Percentiles rank a stretch among this genome's conserved stretches.
Conservation (phyloP, 805 yeast genomes). For the Wickerhamiella occidentalis region DNA sequence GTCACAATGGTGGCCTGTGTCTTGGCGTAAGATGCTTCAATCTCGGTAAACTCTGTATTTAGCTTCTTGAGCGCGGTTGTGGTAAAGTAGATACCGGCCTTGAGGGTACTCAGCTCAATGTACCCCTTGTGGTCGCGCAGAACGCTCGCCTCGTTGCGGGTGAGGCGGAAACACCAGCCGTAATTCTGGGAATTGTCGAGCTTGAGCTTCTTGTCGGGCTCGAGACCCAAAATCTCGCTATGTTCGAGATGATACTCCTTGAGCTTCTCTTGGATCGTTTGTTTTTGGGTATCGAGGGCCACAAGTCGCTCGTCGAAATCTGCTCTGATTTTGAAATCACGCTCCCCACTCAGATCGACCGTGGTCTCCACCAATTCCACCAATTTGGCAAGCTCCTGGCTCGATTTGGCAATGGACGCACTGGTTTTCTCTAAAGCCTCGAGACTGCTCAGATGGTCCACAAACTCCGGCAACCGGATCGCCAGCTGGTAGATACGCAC, state of each 20-base stretch:
- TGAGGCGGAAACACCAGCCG: constrained; percentile 91
- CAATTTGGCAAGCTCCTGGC: constrained; percentile 46
- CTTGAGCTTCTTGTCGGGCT: constrained; percentile 77
- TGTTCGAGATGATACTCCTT: constrained; percentile 48
- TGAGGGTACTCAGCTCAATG: constrained; percentile 76
- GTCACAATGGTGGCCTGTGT: constrained; percentile 69
- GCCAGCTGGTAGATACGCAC: constrained; percentile 77
- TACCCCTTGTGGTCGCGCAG: constrained; percentile 52
- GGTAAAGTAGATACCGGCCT: constrained; percentile 91
- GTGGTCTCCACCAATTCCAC: constrained; percentile 88
- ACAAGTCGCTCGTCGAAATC: constrained; percentile 75
- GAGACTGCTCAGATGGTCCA: constrained; percentile 35
- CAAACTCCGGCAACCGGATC: constrained; percentile 54
- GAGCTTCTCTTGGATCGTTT: constrained; percentile 11
- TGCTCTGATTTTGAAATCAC: constrained; percentile 76
- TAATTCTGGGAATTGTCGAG: constrained; percentile 76
- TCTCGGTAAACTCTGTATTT: constrained; percentile 44
- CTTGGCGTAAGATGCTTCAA: constrained; percentile 54
- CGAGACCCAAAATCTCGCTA: constrained; percentile 57
- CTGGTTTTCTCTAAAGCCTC: constrained; percentile 31
- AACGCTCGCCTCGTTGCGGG: constrained; percentile 74
- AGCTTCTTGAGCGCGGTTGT: constrained; percentile 50
- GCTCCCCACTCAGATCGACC: constrained; percentile 68
- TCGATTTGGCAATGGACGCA: constrained; percentile 33
- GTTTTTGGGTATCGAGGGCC: constrained; percentile 44